Evolutionary conservation across 23 red algal genomes (phyloP), one percentile per base, ranked within the genome.

Genomic region (Gracilaria gracilis): DNA sequence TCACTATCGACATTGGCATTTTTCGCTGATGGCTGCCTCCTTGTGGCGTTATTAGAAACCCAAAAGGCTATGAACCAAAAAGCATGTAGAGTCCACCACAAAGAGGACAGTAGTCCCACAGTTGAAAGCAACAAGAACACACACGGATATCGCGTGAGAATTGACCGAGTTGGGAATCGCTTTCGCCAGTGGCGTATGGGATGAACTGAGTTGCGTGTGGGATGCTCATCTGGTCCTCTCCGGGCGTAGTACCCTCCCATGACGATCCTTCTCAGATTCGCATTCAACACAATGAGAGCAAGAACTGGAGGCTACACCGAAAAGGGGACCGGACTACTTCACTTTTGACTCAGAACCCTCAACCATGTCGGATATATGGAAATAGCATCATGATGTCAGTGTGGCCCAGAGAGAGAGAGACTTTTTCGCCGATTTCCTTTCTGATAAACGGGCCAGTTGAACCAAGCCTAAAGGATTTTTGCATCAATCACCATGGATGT

Each of bases 171-270:
- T 51, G 72, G 32, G 20, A 77, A 48, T 23, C 36, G 72, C 27
- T 51, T 77, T 32, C 72, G 38, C 46, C 72, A 0, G 21, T 25
- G 20, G 34, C 72, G 72, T 51, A 27, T 2, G 20, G 23, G 23
- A 27, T 31, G 50, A 51, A 15, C 27, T 15, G 72, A 77, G 23
- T 13, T 51, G 20, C 25, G 42, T 15, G 38, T 51, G 39, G 72
- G 27, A 51, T 46, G 39, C 25, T 77, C 72, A 11, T 49, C 38
- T 15, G 72, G 50, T 17, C 40, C 72, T 51, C 25, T 77, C 50
- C 46, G 40, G 39, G 64, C 32, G 20, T 36, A 69, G 33, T 69
- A 69, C 33, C 15, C 64, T 69, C 64, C 64, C 64, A 69, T 69
- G 32, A 69, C 32, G 15, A 69, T 3, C 16, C 28, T 6, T 37